Evolutionary conservation across 495 filamentous ascomycete species (phyloP).

Genomic region (Aspergillus ellipticus): DNA sequence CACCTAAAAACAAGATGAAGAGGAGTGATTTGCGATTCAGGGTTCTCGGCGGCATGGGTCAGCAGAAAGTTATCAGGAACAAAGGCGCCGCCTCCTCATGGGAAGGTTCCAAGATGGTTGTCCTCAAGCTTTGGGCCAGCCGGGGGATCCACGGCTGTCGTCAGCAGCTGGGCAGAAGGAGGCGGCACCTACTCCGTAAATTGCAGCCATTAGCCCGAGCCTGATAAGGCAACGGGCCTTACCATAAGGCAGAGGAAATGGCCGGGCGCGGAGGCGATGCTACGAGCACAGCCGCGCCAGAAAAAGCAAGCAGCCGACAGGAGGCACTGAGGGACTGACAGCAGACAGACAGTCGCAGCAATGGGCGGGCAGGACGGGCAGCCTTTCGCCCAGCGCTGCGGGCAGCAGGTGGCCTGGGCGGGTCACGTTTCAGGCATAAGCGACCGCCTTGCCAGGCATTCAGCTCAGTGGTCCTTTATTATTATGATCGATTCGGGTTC

Average conservation of each 20-base stretch:
- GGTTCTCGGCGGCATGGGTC: not conserved
- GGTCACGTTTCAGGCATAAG: slow-evolving; percentile 23
- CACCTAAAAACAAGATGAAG: not conserved
- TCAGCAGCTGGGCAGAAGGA: not conserved
- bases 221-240: not conserved
- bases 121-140: not conserved
- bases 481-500: slow-evolving; percentile 17
- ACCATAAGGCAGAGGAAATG: not conserved
- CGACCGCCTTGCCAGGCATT: slow-evolving; percentile 22
- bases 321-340: too few relatives aligned
- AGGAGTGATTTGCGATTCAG: not conserved
- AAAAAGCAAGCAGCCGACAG: not conserved
- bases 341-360: too few relatives aligned
- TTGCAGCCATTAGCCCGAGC: not conserved
- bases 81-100: too few relatives aligned
- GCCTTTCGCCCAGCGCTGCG: slow-evolving; percentile 9
- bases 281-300: not conserved
- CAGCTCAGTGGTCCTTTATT: slow-evolving; percentile 14
- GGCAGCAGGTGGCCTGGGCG: slow-evolving; percentile 11
- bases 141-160: not conserved
- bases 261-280: too few relatives aligned
- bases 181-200: too few relatives aligned
- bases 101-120: not conserved
- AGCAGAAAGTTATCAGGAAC: not conserved
- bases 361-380: too few relatives aligned